Evolutionary conservation across 108 stramenopile species (phyloP).

Genomic region (Fragilaria crotonensis): DNA sequence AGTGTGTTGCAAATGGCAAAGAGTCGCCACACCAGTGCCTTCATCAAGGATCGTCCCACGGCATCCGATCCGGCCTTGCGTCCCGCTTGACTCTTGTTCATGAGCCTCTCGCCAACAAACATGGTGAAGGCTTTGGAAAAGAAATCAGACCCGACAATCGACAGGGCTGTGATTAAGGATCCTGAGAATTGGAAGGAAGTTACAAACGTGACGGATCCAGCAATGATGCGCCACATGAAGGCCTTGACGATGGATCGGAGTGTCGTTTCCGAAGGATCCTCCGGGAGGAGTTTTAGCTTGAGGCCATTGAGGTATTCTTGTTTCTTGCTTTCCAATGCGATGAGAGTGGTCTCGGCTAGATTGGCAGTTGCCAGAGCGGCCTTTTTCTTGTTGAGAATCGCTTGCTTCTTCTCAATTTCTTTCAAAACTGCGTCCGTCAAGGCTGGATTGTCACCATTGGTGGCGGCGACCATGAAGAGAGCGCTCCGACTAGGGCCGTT

Average conservation of each 20-base stretch:
- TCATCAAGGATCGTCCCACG: constrained; percentile 72
- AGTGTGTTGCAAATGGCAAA: constrained; percentile 93
- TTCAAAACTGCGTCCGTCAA: constrained; percentile 28
- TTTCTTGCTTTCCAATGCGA: constrained; percentile 46
- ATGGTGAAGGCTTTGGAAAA: constrained; percentile 90
- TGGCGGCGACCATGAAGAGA: neutral
- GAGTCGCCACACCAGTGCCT: constrained; percentile 90
- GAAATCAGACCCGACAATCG: constrained; percentile 93
- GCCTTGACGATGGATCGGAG: constrained; percentile 74
- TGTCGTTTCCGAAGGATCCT: constrained; percentile 56
- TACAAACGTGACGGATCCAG: constrained; percentile 74
- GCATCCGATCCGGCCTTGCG: constrained; percentile 69
- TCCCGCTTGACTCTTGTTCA: constrained; percentile 87
- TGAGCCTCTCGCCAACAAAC: constrained; percentile 92
- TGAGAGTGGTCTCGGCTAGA: constrained; percentile 38
- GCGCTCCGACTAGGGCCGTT: too few species aligned
- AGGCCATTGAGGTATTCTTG: constrained; percentile 55
- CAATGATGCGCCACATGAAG: constrained; percentile 82
- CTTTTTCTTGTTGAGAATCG: constrained; percentile 37
- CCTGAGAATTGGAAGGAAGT: constrained; percentile 73
- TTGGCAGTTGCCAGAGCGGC: constrained; percentile 44
- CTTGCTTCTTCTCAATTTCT: constrained; percentile 66
- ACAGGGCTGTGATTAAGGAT: constrained; percentile 62
- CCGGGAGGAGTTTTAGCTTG: constrained; percentile 10
- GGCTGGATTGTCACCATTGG: neutral